phyloP scores from a whole-genome alignment of 2,329 filamentous ascomycete genomes.

The Sarocladiaceae sp. region DNA sequence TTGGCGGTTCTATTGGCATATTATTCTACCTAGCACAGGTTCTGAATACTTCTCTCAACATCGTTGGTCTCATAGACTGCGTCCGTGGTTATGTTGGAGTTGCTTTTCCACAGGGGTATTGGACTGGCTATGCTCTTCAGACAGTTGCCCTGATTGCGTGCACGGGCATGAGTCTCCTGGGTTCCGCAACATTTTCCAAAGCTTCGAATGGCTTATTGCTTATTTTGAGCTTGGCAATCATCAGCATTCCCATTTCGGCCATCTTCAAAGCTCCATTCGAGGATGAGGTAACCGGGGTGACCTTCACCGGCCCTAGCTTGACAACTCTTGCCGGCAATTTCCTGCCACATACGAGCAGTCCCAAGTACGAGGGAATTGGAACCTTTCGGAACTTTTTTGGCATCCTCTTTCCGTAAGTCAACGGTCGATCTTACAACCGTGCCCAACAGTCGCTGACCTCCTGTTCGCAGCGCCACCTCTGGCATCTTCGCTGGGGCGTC shows the following conservation, averaged over 20 bases:
- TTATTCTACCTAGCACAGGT: constrained; percentile 90
- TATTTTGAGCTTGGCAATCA: constrained; percentile 66
- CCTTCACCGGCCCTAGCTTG: constrained; percentile 74
- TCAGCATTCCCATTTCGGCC: constrained; percentile 80
- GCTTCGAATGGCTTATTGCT: constrained; percentile 74
- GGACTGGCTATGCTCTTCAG: constrained; percentile 72
- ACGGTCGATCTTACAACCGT: neutral
- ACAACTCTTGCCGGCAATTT: constrained; percentile 71
- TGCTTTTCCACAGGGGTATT: constrained; percentile 63
- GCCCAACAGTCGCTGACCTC: constrained; percentile 5
- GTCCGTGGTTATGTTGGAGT: constrained; percentile 71
- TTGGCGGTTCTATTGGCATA: constrained; percentile 82
- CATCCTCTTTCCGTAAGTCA: constrained; percentile 66
- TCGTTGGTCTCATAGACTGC: constrained; percentile 81
- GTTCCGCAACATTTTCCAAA: constrained; percentile 74
- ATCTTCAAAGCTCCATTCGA: constrained; percentile 64
- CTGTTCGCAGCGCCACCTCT: constrained; percentile 37
- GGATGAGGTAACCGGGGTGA: constrained; percentile 56
- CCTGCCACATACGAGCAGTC: constrained; percentile 62
- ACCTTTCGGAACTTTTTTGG: constrained; percentile 82
- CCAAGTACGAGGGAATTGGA: constrained; percentile 56
- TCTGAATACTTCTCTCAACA: constrained; percentile 82
- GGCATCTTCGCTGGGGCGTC: constrained; percentile 70
- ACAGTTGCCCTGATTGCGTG: constrained; percentile 68
- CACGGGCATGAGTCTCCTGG: constrained; percentile 71